Base-by-base conservation (phyloP, 805 yeast genomes). In the Torulaspora delbrueckii region DNA sequence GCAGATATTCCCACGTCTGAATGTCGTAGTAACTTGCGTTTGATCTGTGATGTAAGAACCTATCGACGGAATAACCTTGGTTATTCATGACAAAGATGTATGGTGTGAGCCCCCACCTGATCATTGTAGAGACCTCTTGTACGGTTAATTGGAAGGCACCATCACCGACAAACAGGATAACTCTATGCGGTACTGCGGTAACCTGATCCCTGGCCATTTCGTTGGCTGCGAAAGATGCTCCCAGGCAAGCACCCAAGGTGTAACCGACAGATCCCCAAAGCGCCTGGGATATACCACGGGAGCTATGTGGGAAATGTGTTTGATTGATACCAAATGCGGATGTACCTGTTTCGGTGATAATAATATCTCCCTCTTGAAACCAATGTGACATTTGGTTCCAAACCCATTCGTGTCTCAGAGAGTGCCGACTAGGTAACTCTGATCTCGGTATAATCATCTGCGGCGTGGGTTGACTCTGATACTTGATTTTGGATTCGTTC, bases 191-290 rank as follows among this genome's bases (percentile, higher is more conserved):
- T n/a, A 31, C 12, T n/a, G 47, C 33, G 18, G 44, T 10, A 5
- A 40, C 31, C 2, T 51, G 42, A 3, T 39, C 40, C 6, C 42
- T 47, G 12, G 52, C 33, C 12, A 50, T 45, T 55, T 81, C 86
- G 45, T 69, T 68, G 9, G 75, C 74, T 1, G 84, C 85, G 63
- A 79, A 66, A 3, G 76, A 75, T 0, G 81, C 85, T 30, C 86
- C 86, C 22, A 77, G 66, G 27, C 81, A 71, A 6, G 86, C 80
- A 28, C 86, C 86, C 2, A 79, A 71, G 4, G 86, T 73, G 63
- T 74, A 81, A 7, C 86, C 86, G 45, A 79, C 77, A 2, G 85
- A 78, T 2, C 85, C 84, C 80, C 83, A 81, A 38, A 81, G 67
- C 14, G 76, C 78, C 60, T 81, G 86, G 3, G 82, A 73, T 44